These are phyloP conservation scores for Candida suzukii DNA, from an alignment of 805 yeast species.

Conservation along the genomic window DNA sequence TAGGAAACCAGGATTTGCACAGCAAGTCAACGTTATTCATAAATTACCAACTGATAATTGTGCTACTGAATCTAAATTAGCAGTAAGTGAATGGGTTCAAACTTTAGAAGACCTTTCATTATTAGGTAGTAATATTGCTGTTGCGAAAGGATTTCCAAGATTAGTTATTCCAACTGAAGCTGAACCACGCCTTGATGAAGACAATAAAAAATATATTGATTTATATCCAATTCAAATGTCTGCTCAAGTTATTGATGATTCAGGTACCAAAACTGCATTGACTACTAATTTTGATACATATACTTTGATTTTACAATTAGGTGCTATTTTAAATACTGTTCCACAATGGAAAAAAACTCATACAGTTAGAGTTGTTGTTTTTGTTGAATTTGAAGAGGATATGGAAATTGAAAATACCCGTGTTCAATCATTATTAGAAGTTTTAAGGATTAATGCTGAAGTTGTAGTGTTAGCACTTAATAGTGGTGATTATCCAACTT, in stretches of 20 bases:
- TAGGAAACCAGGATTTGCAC: slow-evolving; percentile 11
- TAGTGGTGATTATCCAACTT: slow-evolving; percentile 48
- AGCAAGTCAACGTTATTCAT: slow-evolving; percentile 17
- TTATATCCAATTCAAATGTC: slow-evolving; percentile 97
- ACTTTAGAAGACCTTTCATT: slow-evolving; percentile 83
- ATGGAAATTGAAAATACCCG: slow-evolving; percentile 63
- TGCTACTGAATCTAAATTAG: slow-evolving; percentile 60
- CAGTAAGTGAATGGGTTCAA: slow-evolving; percentile 83
- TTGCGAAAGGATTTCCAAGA: slow-evolving; percentile 79
- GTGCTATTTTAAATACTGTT: slow-evolving; percentile 88
- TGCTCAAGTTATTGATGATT: slow-evolving; percentile 60
- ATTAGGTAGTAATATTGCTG: slow-evolving; percentile 87
- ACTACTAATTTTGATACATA: slow-evolving; percentile 95
- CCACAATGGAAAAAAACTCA: slow-evolving; percentile 86
- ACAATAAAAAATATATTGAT: slow-evolving; percentile 58
- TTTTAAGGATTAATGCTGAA: slow-evolving; percentile 79
- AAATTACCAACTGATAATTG: slow-evolving; percentile 58
- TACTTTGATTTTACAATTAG: slow-evolving; percentile 86
- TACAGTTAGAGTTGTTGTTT: slow-evolving; percentile 71
- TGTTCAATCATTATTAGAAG: slow-evolving; percentile 55
- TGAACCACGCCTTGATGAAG: slow-evolving; percentile 22
- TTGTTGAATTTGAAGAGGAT: slow-evolving; percentile 74
- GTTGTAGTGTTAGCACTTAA: slow-evolving; percentile 67
- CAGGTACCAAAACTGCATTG: slow-evolving; percentile 57
- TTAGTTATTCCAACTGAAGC: slow-evolving; percentile 54